Evolutionary conservation across 352 stramenopile genomes (phyloP).

Genomic region (Pythium aphanidermatum): DNA sequence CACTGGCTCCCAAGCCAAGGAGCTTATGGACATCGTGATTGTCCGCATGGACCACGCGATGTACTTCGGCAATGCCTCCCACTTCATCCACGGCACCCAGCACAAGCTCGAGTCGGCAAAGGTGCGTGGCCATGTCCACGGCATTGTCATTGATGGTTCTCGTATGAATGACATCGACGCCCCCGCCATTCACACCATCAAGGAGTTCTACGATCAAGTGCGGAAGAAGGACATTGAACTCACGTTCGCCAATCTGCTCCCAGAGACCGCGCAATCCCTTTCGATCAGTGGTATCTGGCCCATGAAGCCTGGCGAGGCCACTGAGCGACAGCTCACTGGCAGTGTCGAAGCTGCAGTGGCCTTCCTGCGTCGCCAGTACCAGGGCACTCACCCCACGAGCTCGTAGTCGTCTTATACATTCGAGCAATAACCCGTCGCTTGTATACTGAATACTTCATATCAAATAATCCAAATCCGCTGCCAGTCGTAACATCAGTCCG

Average conservation of each 20-base stretch:
- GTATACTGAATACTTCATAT: too few relatives aligned
- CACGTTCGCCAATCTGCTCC: slow-evolving; percentile 20
- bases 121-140: slow-evolving; percentile 17
- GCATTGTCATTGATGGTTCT: slow-evolving; percentile 25
- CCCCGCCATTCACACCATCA: slow-evolving; percentile 18
- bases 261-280: slow-evolving; percentile 17
- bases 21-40: slow-evolving; percentile 39
- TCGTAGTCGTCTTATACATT: too few relatives aligned
- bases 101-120: slow-evolving; percentile 29
- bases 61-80: slow-evolving; percentile 69
- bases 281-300: slow-evolving; percentile 17
- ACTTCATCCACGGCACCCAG: slow-evolving; percentile 53
- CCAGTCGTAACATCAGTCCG: too few relatives aligned
- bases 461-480: too few relatives aligned
- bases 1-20: slow-evolving; percentile 10
- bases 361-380: slow-evolving; percentile 5
- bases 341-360: slow-evolving; percentile 4
- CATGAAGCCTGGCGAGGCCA: neutral
- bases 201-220: slow-evolving; percentile 21
- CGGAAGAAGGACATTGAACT: slow-evolving; percentile 15
- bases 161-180: slow-evolving; percentile 28
- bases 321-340: slow-evolving; percentile 1
- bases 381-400: too few relatives aligned
- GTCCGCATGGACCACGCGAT: slow-evolving; percentile 60
- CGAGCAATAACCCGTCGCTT: too few relatives aligned